Base-by-base conservation (phyloP, 2,329 filamentous ascomycete species). In the Xylariaceae sp. region DNA sequence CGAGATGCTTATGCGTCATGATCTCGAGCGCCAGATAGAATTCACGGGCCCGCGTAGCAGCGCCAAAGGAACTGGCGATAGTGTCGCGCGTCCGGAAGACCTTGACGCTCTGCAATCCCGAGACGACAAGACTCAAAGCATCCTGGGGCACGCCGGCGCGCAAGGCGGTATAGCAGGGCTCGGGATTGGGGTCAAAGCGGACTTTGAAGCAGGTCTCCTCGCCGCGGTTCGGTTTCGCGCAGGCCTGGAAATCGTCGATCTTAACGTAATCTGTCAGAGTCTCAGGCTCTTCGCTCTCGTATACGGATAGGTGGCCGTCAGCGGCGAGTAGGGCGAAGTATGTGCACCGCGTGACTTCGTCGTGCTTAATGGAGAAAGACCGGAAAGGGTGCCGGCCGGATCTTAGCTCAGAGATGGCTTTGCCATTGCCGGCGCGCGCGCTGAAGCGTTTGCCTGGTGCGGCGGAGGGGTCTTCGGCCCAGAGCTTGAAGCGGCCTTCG, bases 151-250 rank as follows among this genome's bases (percentile, higher is more conserved):
- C 82, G n/a, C 89, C 89, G 2, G 90, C 88, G 44, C 85, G 74
- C 48, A 95, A 71, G 2, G 88, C 85, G 14, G 79, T 78, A 68
- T 86, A 88, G 72, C 89, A 82, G 22, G 91, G 81, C 64, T 92
- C 80, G 11, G 85, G 83, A 64, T 95, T 93, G 16, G 90, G 88
- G 64, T 97, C 90, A 64, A 95, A 96, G 49, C 82, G 82, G 19
- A 96, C 83, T 46, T 82, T 82, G 72, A 96, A 96, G 43, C 84
- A 84, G 3, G 88, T 86, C 67, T 96, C 92, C 54, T 95, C 90
- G 38, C 89, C 89, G 42, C 90, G 79, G 19, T 76, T 74, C 1
- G 89, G 89, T 44, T 80, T 75, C 27, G 81, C 69, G 52, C 83
- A 86, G 5, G 94, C 81, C 56, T 81, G 79, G 53, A 93, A 86